Base-by-base conservation (phyloP, 371 early-diverging fungal genomes). In the Quaeritorhiza haematococci region DNA sequence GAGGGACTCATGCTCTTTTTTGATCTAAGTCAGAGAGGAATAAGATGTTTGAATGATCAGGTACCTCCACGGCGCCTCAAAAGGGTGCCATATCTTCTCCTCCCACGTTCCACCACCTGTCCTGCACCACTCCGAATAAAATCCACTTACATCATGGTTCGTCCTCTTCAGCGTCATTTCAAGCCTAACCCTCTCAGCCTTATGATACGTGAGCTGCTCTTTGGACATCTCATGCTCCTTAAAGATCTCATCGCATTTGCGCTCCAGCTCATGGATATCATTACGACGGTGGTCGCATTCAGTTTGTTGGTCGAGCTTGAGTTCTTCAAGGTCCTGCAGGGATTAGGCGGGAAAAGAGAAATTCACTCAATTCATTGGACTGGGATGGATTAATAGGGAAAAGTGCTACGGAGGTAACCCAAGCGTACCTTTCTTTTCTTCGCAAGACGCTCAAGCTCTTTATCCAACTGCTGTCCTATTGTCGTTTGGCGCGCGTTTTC, bases 201-300 rank as follows among this genome's bases (percentile, higher is more conserved):
- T 64, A 48, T 80, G 79, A 15, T 64, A 52, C 10, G 71, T 63
- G 3, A 80, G 65, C 59, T 75, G 72, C 27, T 78, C 76, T 43
- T 76, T 80, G 26, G 78, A 74, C 24, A 75, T 53, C 59, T 81
- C 78, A 53, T 78, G 74, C 58, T 78, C 69, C 53, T 73, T 78
- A 57, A 74, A 76, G 27, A 80, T 75, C 35, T 81, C 82, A 56
- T 74, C 72, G 48, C 72, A 68, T 35, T 73, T 65, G 33, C 66
- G 58, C 52, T 78, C 79, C 69, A 78, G 68, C 44, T 72, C 69
- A 48, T 68, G 59, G 29, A 73, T 74, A 51, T 72, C 72, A 0
- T 56, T 62, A 5, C 73, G 55, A 15, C 70, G 59, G 47, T 74
- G 64, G 52, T 76, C 75, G 47, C 69, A 74, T 19, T 75, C 76